phyloP scores from a whole-genome alignment of 352 stramenopile species.

The Globisporangium spiculum region DNA sequence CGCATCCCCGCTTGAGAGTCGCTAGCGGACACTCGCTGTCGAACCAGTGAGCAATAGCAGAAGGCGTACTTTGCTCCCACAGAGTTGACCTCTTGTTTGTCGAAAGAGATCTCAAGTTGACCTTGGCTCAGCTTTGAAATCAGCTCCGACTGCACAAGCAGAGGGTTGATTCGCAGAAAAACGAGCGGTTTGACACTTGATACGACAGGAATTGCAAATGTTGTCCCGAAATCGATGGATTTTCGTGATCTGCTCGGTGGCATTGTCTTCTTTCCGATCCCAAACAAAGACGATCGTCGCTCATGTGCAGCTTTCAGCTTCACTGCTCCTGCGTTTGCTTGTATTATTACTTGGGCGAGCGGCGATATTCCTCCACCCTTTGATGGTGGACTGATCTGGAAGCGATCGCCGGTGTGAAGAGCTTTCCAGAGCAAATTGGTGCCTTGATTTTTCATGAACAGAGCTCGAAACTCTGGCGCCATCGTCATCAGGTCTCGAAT shows the following conservation, averaged over 20 bases:
- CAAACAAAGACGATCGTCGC: constrained; percentile 35
- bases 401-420: constrained; percentile 30
- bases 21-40: background rate
- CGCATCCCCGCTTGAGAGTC: background rate
- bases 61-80: constrained; percentile 17
- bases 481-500: constrained; percentile 39
- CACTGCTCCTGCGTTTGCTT: background rate
- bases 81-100: constrained; percentile 11
- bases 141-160: constrained; percentile 15
- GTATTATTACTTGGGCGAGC: constrained; percentile 10
- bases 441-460: constrained; percentile 50
- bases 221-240: constrained; percentile 29
- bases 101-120: constrained; percentile 10
- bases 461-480: constrained; percentile 30
- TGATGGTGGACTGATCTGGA: background rate
- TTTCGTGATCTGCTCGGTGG: constrained; percentile 15
- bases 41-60: constrained; percentile 11
- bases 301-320: constrained; percentile 3
- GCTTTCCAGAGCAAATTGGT: constrained; percentile 44
- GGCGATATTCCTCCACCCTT: constrained; percentile 4
- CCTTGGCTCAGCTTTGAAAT: constrained; percentile 7
- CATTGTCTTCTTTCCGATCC: constrained; percentile 23
- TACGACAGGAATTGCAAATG: constrained; percentile 25
- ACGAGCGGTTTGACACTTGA: constrained; percentile 14
- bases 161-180: constrained; percentile 19